Conservation (phyloP, 2,329 filamentous ascomycete species). For the Claviceps humidiphila region DNA sequence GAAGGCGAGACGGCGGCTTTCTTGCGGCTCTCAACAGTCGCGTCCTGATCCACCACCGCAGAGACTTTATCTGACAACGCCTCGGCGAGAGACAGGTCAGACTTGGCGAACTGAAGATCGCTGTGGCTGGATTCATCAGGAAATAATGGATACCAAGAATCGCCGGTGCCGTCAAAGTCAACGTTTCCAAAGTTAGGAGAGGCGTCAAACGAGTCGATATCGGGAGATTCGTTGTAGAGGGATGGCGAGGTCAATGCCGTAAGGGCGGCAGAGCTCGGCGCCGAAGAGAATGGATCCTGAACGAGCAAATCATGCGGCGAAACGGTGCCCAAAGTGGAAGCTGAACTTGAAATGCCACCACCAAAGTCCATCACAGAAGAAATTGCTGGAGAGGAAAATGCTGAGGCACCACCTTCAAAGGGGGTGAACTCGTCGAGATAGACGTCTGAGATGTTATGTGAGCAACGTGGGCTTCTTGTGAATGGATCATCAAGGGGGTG, state of each 20-base stretch:
- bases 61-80: conserved; percentile 37
- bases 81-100: conserved; percentile 29
- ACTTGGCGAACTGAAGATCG: conserved; percentile 14
- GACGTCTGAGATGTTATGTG: conserved; percentile 33
- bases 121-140: conserved; percentile 31
- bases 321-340: conserved; percentile 53
- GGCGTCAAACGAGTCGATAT: conserved; percentile 60
- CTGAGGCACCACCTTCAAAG: conserved; percentile 39
- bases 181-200: conserved; percentile 61
- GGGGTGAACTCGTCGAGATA: conserved; percentile 45
- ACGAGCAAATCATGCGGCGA: conserved; percentile 73
- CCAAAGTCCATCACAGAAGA: conserved; percentile 37
- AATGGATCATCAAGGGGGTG: not conserved
- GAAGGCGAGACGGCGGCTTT: conserved; percentile 34
- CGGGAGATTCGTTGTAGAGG: conserved; percentile 64
- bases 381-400: conserved; percentile 41
- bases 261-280: conserved; percentile 69
- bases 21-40: conserved; percentile 26
- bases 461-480: conserved; percentile 15
- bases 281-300: conserved; percentile 55
- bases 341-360: conserved; percentile 33
- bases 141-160: conserved; percentile 63
- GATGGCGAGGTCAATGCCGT: conserved; percentile 79
- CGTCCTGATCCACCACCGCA: conserved; percentile 24
- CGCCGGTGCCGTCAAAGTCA: conserved; percentile 39